Conservation (phyloP, 2,329 filamentous ascomycete genomes). For the Mollisia scopiformis region DNA sequence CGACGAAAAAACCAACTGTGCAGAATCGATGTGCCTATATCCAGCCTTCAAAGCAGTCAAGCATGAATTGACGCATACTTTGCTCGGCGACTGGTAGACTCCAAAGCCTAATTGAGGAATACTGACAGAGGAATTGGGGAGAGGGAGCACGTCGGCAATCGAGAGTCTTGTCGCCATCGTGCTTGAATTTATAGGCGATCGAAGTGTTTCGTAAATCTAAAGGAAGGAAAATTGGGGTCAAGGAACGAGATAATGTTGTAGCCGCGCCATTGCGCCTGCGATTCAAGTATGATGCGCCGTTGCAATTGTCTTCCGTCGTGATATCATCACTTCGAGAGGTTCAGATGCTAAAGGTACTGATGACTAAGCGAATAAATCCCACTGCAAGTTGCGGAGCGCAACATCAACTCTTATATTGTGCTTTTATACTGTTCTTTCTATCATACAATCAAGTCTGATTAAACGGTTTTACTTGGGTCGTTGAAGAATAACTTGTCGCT, state of each 20-base stretch:
- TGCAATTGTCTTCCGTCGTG: neutral
- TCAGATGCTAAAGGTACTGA: too few species aligned
- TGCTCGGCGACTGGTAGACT: constrained; percentile 63
- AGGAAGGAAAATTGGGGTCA: neutral
- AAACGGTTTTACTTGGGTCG: too few species aligned
- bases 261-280: neutral
- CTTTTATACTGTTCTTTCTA: too few species aligned
- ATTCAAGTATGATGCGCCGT: neutral
- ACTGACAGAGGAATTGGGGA: constrained; percentile 40
- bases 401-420: too few species aligned
- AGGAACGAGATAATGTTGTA: neutral
- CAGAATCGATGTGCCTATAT: constrained; percentile 69
- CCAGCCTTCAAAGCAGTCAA: constrained; percentile 58
- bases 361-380: too few species aligned
- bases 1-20: constrained; percentile 38
- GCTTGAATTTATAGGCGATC: neutral
- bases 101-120: constrained; percentile 74
- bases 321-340: neutral
- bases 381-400: too few species aligned
- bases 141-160: constrained; percentile 21
- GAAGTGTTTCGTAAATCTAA: neutral
- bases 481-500: too few species aligned
- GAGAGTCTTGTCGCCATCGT: constrained; percentile 25
- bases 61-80: constrained; percentile 60
- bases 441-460: too few species aligned